A percentile compares a stretch with the other conserved stretches of the same genome.
Evolutionary conservation across 2,329 filamentous ascomycete genomes (phyloP).

Genomic region (Aspergillus fijiensis): DNA sequence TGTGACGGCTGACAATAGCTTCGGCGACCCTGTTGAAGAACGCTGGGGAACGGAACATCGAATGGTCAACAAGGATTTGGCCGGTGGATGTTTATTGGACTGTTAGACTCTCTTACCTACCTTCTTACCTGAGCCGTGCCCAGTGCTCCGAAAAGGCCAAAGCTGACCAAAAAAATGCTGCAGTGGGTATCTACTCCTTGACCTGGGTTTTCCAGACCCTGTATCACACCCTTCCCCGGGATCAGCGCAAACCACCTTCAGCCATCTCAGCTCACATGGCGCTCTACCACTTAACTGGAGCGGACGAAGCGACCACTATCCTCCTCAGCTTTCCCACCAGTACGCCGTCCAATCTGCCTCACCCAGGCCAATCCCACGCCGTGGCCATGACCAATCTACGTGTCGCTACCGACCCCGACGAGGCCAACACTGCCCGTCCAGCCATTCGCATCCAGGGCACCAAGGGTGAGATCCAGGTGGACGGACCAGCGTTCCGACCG

Average conservation of each 20-base stretch:
- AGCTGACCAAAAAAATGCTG: background rate
- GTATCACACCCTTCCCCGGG: slow-evolving; percentile 71
- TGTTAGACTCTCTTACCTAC: slow-evolving; percentile 36
- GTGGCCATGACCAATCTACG: slow-evolving; percentile 68
- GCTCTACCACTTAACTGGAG: slow-evolving; percentile 69
- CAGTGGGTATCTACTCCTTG: slow-evolving; percentile 78
- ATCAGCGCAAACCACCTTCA: slow-evolving; percentile 63
- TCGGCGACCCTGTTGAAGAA: slow-evolving; percentile 61
- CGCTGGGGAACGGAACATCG: slow-evolving; percentile 64
- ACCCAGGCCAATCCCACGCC: slow-evolving; percentile 61
- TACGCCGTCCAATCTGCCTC: slow-evolving; percentile 41
- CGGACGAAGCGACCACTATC: slow-evolving; percentile 76
- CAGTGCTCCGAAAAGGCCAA: background rate
- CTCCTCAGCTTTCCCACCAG: slow-evolving; percentile 70
- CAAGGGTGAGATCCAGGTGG: slow-evolving; percentile 78
- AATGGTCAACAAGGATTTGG: slow-evolving; percentile 80
- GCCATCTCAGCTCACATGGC: slow-evolving; percentile 67
- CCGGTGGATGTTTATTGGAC: slow-evolving; percentile 79
- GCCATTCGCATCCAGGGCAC: slow-evolving; percentile 78
- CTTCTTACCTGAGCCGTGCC: background rate
- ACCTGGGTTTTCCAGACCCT: slow-evolving; percentile 90
- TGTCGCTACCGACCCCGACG: slow-evolving; percentile 62
- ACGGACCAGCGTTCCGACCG: slow-evolving; percentile 69
- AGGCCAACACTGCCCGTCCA: slow-evolving; percentile 59
- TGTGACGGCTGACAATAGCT: slow-evolving; percentile 61